Evolutionary conservation across 768 basidiomycete genomes (phyloP), one percentile per base, ranked within the genome.

Genomic region (Gautieria morchelliformis): DNA sequence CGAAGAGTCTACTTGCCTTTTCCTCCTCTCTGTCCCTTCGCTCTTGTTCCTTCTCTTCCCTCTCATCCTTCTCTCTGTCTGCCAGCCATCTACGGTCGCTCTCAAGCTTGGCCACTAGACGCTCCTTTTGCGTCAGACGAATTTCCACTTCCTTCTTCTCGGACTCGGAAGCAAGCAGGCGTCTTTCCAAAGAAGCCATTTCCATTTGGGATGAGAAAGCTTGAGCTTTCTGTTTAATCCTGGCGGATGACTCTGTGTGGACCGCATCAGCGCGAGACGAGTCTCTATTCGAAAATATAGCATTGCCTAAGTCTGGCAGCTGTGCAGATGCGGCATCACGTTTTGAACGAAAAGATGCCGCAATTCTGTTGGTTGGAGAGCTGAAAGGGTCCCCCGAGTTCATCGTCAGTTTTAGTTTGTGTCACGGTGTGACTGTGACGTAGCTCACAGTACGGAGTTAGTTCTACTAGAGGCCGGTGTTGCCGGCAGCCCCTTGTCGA

Each of bases 41-140:
- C 55, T 87, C 80, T 10, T 67, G 67, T 57, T 87, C 83, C 67
- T 80, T 85, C 67, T 84, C 85, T 58, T 83, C 80, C 22, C 80
- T 72, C 59, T 89, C 86, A 39, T 83, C 80, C 50, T 77, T 72
- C 66, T 89, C 88, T 4, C 83, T 69, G 60, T 89, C 85, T 0
- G 83, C 72, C 51, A 89, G 75, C 73, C 76, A 88, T 17, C 85
- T 71, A 39, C 87, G 71, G 64, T 91, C 89, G 17, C 78, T 72
- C 63, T 89, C 85, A 10, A 92, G 73, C 45, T 81, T 71, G 44
- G 87, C 85, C 27, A 90, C 76, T 22, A 71, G 66, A 1, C 75
- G 61, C 2, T 87, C 84, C 64, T 78, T 81, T 68, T 89, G 84
- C 33, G 83, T 74, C 4, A 89, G 70, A 65, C 83, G 83, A 12